Evolutionary conservation across 2,329 filamentous ascomycete species (phyloP), one percentile per base, ranked within the genome.

Genomic region (Pseudocercospora fuligena): DNA sequence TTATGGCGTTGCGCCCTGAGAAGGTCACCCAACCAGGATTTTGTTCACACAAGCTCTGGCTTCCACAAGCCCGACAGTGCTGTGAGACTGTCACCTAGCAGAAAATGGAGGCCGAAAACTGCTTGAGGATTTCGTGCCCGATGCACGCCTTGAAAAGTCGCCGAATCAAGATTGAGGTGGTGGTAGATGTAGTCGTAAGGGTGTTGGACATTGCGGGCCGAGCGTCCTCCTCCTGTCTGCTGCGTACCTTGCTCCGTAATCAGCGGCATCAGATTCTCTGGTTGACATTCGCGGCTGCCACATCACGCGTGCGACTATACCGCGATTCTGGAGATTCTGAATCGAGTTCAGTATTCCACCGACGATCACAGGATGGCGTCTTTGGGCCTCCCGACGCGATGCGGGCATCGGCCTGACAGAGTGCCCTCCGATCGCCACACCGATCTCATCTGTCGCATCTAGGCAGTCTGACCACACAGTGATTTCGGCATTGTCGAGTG

Each of bases 361-460:
- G 21, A 31, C 16, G 54, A 64, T 54, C 36, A 14, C n/a, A 40
- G 54, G 62, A 43, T 64, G 62, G 31, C 2, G 2, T 5, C 43
- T 25, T 49, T 36, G n/a, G 36, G 54, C 33, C 21, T 27, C 14
- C 16, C 54, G 9, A 12, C 47, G n/a, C 19, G 5, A 51, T 5
- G 19, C 4, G 23, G 19, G 23, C 9, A 12, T 25, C 47, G 14
- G 14, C 5, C 5, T 21, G 47, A 51, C 19, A 12, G 47, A 12
- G 9, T 12, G 47, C 23, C 47, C 47, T 23, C 25, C 62, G 53
- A 36, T 58, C 25, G 54, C 54, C 23, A 33, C 36, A 36, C 54
- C 40, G 53, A 64, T 47, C 62, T 64, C 62, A 46, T 23, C 62
- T 21, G 54, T 7, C 25, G 62, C 62, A 19, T 60, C 62, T 21